Percentiles rank a stretch among this genome's conserved stretches.
Evolutionary conservation across 2,329 filamentous ascomycete species (phyloP).

Genomic region (Corinectria fuckeliana): DNA sequence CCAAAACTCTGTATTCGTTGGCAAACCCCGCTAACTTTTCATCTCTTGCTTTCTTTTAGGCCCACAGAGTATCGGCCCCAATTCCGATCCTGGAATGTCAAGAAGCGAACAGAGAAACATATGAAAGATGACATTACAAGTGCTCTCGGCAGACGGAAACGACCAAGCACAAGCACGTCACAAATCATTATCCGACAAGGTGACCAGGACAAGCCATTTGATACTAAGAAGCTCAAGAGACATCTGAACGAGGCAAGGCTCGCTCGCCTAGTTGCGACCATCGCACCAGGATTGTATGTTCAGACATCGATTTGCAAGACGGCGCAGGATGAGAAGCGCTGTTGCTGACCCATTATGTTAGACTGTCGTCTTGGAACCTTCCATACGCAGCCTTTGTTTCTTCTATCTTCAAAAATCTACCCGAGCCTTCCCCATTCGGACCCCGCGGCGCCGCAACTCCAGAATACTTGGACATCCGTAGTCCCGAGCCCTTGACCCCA

Average conservation of each 20-base stretch:
- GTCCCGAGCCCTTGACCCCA: background rate
- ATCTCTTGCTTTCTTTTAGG: background rate
- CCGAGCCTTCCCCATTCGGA: slow-evolving; percentile 12
- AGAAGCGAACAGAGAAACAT: background rate
- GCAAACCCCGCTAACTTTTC: no score
- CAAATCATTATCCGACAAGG: background rate
- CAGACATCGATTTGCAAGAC: background rate
- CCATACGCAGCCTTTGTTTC: slow-evolving; percentile 21
- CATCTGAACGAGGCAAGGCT: background rate
- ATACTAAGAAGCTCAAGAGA: slow-evolving; percentile 4
- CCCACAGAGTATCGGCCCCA: background rate
- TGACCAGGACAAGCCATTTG: background rate
- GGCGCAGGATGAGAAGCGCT: background rate
- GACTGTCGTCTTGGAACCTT: slow-evolving; percentile 14
- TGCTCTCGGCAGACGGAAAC: slow-evolving; percentile 1
- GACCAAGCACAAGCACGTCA: background rate
- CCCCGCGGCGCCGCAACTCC: background rate
- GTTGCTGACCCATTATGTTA: background rate
- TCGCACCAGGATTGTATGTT: slow-evolving; percentile 15
- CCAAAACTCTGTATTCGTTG: background rate
- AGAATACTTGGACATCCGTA: slow-evolving; percentile 11
- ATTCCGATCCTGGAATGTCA: slow-evolving; percentile 3
- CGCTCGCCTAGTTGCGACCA: background rate
- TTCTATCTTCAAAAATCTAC: background rate
- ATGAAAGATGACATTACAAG: background rate